Evolutionary conservation across 768 basidiomycete species (phyloP).

Genomic region (Pleurotus platypus): DNA sequence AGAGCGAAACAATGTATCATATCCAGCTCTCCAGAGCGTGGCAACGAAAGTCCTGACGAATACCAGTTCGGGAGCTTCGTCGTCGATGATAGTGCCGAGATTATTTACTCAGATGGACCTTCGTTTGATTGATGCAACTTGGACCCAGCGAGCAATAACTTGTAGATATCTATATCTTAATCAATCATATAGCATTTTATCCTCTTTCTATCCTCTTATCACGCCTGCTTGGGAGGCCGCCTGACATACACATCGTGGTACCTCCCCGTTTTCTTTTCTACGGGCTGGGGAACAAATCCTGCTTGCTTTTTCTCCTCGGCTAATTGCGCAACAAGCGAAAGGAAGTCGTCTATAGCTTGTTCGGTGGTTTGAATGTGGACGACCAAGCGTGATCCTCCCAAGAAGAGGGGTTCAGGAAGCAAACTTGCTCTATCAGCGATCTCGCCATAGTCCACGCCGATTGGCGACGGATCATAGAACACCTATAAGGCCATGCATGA

Average conservation of each 20-base stretch:
- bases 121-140: neutral
- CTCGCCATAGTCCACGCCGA: conserved; percentile 69
- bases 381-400: conserved; percentile 76
- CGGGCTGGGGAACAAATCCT: conserved; percentile 42
- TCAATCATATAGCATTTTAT: neutral
- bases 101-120: conserved; percentile 33
- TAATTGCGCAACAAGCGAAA: conserved; percentile 57
- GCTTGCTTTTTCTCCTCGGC: conserved; percentile 66
- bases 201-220: neutral
- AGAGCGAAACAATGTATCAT: conserved; percentile 23
- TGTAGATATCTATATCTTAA: neutral
- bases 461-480: conserved; percentile 73
- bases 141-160: too few relatives aligned
- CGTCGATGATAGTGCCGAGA: conserved; percentile 73
- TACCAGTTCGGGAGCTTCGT: conserved; percentile 79
- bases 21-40: conserved; percentile 62
- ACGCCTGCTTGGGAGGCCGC: conserved; percentile 20
- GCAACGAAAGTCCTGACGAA: conserved; percentile 51
- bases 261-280: conserved; percentile 21
- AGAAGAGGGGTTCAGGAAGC: conserved; percentile 65
- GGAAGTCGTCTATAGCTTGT: conserved; percentile 78
- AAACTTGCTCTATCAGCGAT: conserved; percentile 60
- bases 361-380: conserved; percentile 83
- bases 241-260: conserved; percentile 46
- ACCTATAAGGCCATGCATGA: conserved; percentile 41